A percentile compares a stretch with the other conserved stretches of the same genome.
Conservation (phyloP, 495 filamentous ascomycete genomes). For the Xylaria telfairii region DNA sequence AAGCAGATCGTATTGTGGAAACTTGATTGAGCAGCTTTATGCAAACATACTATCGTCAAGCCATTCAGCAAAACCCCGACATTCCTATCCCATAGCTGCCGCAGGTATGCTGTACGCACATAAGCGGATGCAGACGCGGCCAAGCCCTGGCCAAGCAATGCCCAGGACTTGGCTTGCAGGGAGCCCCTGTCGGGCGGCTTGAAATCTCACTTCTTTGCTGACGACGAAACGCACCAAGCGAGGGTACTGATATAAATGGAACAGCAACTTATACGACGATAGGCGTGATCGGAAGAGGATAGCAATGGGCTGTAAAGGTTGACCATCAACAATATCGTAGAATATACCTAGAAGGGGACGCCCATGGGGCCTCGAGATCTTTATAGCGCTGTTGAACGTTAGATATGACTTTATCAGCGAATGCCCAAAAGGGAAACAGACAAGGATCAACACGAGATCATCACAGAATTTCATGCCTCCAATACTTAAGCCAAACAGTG, state of each 20-base stretch:
- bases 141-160: constrained; percentile 22
- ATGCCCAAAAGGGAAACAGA: neutral
- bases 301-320: neutral
- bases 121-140: constrained; percentile 26
- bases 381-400: neutral
- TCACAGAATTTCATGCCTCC: neutral
- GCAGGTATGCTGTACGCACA: constrained; percentile 5
- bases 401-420: neutral
- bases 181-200: neutral
- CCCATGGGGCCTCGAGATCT: too few relatives aligned
- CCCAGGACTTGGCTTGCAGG: neutral
- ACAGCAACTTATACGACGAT: neutral
- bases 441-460: constrained; percentile 1
- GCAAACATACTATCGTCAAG: constrained; percentile 9
- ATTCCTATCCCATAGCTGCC: neutral
- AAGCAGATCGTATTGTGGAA: neutral
- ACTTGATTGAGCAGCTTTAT: constrained; percentile 8
- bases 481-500: neutral
- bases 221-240: neutral
- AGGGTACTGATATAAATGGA: constrained; percentile 3
- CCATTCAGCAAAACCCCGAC: constrained; percentile 10
- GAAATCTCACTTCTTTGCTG: constrained; percentile 4
- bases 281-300: neutral
- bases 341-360: too few relatives aligned
- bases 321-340: neutral